Percentiles rank a stretch among this genome's conserved stretches.
Conservation (phyloP, 345 rosid genomes). For the Nephelium lappaceum region DNA sequence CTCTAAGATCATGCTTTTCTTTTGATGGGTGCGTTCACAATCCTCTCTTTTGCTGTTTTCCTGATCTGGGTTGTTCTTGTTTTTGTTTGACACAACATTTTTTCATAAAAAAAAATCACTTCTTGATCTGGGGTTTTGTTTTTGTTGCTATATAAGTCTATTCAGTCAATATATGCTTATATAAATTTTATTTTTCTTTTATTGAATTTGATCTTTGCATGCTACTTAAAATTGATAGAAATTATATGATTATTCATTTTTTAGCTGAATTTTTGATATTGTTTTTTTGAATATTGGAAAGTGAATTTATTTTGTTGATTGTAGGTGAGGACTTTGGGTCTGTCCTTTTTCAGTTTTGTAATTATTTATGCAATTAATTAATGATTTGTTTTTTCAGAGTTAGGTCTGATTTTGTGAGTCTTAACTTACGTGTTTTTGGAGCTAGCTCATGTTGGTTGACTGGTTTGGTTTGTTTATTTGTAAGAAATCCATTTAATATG, state of each 20-base stretch:
- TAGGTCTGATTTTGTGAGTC: slow-evolving; percentile 30
- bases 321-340: slow-evolving; percentile 16
- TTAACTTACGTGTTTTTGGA: slow-evolving; percentile 24
- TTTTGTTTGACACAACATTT: background rate
- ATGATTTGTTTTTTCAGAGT: slow-evolving; percentile 22
- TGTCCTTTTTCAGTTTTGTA: slow-evolving; percentile 17
- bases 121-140: slow-evolving; percentile 6
- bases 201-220: background rate
- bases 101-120: background rate
- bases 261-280: background rate
- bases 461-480: slow-evolving; percentile 19
- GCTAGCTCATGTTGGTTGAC: slow-evolving; percentile 32
- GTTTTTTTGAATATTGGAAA: background rate
- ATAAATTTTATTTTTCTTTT: no score
- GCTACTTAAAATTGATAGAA: slow-evolving; percentile 1
- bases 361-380: background rate
- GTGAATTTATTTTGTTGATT: background rate
- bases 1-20: background rate
- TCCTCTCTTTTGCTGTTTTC: background rate
- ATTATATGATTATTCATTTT: background rate
- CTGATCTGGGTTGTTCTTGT: slow-evolving; percentile 13
- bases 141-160: background rate
- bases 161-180: no score
- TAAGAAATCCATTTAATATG: background rate
- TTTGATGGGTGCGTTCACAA: background rate